Base-by-base conservation (phyloP, 495 filamentous ascomycete species). In the Aspergillus wentii region DNA sequence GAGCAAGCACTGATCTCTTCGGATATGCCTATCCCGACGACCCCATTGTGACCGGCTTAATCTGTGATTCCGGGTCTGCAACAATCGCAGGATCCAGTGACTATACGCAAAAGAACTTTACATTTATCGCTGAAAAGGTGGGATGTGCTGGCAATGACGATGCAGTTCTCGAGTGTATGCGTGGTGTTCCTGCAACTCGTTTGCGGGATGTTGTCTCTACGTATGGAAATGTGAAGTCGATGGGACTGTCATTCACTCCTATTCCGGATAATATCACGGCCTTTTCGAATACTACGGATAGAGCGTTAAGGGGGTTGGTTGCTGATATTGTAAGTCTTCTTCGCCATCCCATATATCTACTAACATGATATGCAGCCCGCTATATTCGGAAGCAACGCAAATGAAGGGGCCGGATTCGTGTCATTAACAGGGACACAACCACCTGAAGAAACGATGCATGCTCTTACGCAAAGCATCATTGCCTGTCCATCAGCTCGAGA, bases 101-200 rank as follows among this genome's bases (percentile, higher is more conserved):
- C 17, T 33, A 47, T 35, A 14, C 16, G 10, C 14, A 51, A 31
- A 21, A 40, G 17, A 64, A 65, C 40, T 71, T 69, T 45, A 62
- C 60, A 17, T 68, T 61, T 36, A 59, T 69, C 6, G 68, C 69
- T 2, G 33, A 43, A 19, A 41, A 61, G 6, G 28, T 69, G 16
- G 67, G 64, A 17, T 75, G 69, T 38, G 54, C 53, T 13, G 55
- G 49, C 43, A 40, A 54, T n/a, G 46, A 55, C 3, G n/a, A 33
- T 1, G 43, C 43, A n/a, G 66, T 72, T 38, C 47, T 75, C 11
- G 47, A 37, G 1, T 75, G 69, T 38, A 65, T 75, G 66, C 62
- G 59, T 17, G 45, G 52, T 4, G 44, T 72, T 17, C 52, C 56
- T 30, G 44, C 40, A 30, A 30, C 39, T 1, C 44, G 35, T 13